Conservation (phyloP, 305 asterid species). For the Rubia balearica region DNA sequence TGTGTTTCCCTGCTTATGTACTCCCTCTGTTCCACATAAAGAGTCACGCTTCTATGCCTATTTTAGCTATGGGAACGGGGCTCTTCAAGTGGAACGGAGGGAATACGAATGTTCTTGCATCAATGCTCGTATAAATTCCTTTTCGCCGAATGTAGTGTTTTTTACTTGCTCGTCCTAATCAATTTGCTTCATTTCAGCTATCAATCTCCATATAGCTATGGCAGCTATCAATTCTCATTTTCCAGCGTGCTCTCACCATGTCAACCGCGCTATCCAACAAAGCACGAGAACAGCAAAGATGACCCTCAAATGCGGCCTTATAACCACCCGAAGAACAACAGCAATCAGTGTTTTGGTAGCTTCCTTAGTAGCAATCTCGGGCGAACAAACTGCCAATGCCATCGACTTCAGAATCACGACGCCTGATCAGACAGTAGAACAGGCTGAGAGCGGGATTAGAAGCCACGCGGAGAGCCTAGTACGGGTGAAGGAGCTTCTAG, state of each 20-base stretch:
- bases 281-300: slow-evolving; percentile 14
- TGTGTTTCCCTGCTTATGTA: not conserved
- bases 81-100: too few relatives aligned
- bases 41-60: too few relatives aligned
- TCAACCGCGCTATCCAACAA: not conserved
- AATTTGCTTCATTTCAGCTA: not conserved
- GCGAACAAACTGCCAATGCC: slow-evolving; percentile 16
- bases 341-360: slow-evolving; percentile 6
- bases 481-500: slow-evolving; percentile 40
- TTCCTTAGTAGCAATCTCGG: not conserved
- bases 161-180: not conserved
- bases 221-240: slow-evolving; percentile 8
- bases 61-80: too few relatives aligned
- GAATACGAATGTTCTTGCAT: not conserved
- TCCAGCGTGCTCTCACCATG: not conserved
- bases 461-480: slow-evolving; percentile 37
- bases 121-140: not conserved
- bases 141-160: not conserved
- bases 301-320: slow-evolving; percentile 9
- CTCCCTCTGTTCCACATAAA: not conserved
- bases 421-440: slow-evolving; percentile 60
- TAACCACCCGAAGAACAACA: slow-evolving; percentile 17
- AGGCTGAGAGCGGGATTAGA: slow-evolving; percentile 43
- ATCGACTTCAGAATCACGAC: slow-evolving; percentile 49
- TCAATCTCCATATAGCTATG: not conserved